Conservation (phyloP, 2,329 filamentous ascomycete genomes). For the Talaromyces sp. region DNA sequence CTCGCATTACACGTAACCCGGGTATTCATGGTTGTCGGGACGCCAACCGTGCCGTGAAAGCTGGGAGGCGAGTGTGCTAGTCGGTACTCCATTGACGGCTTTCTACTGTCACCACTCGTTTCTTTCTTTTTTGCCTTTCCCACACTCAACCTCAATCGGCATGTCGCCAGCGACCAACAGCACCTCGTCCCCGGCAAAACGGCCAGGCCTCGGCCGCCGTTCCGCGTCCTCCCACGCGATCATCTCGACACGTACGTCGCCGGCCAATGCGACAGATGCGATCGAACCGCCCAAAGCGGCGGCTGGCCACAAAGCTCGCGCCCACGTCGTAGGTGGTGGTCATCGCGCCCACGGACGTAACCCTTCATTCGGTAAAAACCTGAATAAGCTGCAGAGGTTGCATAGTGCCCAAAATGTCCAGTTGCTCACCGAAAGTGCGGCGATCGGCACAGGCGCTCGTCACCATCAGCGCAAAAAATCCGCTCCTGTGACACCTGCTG, state of each 20-base stretch:
- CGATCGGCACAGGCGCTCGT: slow-evolving; percentile 16
- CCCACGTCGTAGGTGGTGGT: slow-evolving; percentile 37
- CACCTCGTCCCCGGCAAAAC: slow-evolving; percentile 34
- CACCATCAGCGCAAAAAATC: slow-evolving; percentile 44
- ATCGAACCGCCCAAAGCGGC: slow-evolving; percentile 25
- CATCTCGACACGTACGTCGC: slow-evolving; percentile 27
- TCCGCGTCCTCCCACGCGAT: slow-evolving; percentile 37
- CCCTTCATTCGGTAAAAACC: slow-evolving; percentile 38
- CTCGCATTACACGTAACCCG: neutral
- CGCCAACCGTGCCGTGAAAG: neutral
- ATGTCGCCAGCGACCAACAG: slow-evolving; percentile 11
- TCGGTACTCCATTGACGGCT: neutral
- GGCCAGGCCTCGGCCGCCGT: slow-evolving; percentile 34
- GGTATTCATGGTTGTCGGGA: neutral
- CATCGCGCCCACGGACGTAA: slow-evolving; percentile 38
- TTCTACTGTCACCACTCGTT: neutral
- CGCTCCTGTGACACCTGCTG: slow-evolving; percentile 37
- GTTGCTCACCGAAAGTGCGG: slow-evolving; percentile 23
- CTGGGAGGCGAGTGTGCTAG: slow-evolving; percentile 2
- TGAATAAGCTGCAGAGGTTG: slow-evolving; percentile 38
- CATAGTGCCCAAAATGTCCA: slow-evolving; percentile 22
- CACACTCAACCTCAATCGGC: neutral
- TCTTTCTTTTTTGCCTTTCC: neutral
- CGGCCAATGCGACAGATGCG: slow-evolving; percentile 19
- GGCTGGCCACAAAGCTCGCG: slow-evolving; percentile 27